These are phyloP conservation scores for Erysiphe pulchra DNA, from an alignment of 2,329 filamentous ascomycete species.

Conservation along the genomic window DNA sequence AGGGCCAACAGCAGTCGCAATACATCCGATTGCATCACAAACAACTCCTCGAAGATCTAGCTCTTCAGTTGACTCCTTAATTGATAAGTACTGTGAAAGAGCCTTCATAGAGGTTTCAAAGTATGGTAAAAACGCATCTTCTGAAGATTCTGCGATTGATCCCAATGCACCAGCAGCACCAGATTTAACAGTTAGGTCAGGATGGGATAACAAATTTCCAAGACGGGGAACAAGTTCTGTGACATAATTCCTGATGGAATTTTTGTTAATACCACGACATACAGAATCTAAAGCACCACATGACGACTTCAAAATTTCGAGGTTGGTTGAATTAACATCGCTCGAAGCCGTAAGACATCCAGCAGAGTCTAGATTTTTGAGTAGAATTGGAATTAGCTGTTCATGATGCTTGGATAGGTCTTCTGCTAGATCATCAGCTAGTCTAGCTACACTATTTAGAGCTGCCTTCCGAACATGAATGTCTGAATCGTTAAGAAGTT, in stretches of 20 bases:
- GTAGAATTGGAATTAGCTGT: conserved; percentile 54
- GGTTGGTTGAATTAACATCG: conserved; percentile 39
- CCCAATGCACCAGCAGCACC: conserved; percentile 74
- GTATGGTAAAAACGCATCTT: conserved; percentile 67
- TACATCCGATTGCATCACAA: conserved; percentile 80
- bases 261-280: conserved; percentile 59
- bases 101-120: conserved; percentile 76
- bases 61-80: conserved; percentile 77
- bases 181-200: conserved; percentile 73
- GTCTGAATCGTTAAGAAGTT: conserved; percentile 63
- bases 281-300: conserved; percentile 81
- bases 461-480: conserved; percentile 66
- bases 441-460: conserved; percentile 62
- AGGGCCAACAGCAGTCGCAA: conserved; percentile 67
- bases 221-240: conserved; percentile 63
- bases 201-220: conserved; percentile 57
- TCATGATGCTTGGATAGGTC: conserved; percentile 72
- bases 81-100: conserved; percentile 58
- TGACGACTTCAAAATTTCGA: conserved; percentile 69
- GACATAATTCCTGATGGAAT: conserved; percentile 61
- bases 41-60: conserved; percentile 73
- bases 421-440: conserved; percentile 82
- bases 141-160: conserved; percentile 67
- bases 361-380: conserved; percentile 62
- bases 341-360: conserved; percentile 14